These are phyloP conservation scores for Vanderwaltozyma yarrowii DNA, from an alignment of 805 yeast genomes.

Conservation along the genomic window DNA sequence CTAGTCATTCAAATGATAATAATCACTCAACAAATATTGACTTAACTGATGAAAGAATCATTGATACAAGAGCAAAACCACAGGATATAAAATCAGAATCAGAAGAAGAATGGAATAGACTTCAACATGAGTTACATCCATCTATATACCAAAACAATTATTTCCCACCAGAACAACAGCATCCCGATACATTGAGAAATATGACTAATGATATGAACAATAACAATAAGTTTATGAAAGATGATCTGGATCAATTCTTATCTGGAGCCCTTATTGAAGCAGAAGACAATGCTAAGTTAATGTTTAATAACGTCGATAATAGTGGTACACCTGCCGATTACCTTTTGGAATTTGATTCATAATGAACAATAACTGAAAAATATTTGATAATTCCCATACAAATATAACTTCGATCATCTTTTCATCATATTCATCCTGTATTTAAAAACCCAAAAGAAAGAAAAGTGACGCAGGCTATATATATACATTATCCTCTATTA, in stretches of 20 bases:
- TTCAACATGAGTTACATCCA: neutral
- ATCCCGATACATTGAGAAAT: too few species aligned
- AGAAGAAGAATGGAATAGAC: neutral
- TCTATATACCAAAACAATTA: too few species aligned
- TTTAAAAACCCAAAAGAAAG: too few species aligned
- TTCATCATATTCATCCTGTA: too few species aligned
- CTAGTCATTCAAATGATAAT: too few species aligned
- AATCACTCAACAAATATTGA: conserved; percentile 1
- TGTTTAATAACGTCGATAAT: conserved; percentile 14
- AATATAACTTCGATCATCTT: too few species aligned
- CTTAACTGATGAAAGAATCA: conserved; percentile 14
- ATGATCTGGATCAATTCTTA: conserved; percentile 24
- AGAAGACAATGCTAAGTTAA: conserved; percentile 25
- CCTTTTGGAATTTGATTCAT: conserved; percentile 23
- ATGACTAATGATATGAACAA: too few species aligned
- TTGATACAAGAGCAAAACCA: conserved; percentile 20
- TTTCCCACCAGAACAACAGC: neutral
- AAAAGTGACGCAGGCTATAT: too few species aligned
- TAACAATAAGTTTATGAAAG: conserved; percentile 4
- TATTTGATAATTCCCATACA: too few species aligned
- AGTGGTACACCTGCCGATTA: conserved; percentile 19
- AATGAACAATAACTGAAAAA: neutral
- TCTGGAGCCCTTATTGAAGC: conserved; percentile 26
- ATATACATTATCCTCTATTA: too few species aligned
- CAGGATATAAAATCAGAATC: neutral